A percentile compares a stretch with the other conserved stretches of the same genome.
These are phyloP conservation scores for Rhodamnia rubescens DNA, from an alignment of 345 rosid genomes.

Conservation along the genomic window DNA sequence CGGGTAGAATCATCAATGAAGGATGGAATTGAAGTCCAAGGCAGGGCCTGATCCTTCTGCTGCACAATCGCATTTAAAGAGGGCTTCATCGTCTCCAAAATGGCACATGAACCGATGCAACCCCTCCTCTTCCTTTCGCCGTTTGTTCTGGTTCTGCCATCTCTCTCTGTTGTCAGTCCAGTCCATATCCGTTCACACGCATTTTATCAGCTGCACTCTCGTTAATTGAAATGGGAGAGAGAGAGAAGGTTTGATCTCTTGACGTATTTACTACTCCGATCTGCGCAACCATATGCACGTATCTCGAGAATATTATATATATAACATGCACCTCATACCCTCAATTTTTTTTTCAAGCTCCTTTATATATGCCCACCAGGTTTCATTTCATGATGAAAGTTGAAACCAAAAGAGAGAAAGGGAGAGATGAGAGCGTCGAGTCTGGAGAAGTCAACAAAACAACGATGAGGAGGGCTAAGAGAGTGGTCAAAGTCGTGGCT, in stretches of 20 bases:
- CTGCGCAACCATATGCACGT: not conserved
- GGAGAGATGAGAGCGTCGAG: not conserved
- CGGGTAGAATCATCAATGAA: too few species aligned
- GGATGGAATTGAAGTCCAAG: too few species aligned
- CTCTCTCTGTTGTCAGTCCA: not conserved
- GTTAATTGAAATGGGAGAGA: not conserved
- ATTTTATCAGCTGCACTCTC: not conserved
- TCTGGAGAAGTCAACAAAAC: not conserved
- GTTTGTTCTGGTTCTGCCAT: not conserved
- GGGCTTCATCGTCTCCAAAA: not conserved
- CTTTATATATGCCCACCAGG: not conserved
- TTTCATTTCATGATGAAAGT: not conserved
- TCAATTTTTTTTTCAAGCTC: not conserved
- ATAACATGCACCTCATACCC: not conserved
- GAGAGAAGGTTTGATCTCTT: not conserved
- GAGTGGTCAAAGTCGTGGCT: not conserved
- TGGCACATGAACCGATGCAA: not conserved
- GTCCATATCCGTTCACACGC: not conserved
- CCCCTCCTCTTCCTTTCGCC: not conserved
- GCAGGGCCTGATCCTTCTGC: not conserved
- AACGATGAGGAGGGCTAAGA: not conserved
- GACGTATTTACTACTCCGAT: not conserved
- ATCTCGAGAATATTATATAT: not conserved
- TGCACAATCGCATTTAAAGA: not conserved
- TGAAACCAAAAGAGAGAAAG: not conserved